Conservation (phyloP, 768 basidiomycete genomes). For the Agrocybe praecox region DNA sequence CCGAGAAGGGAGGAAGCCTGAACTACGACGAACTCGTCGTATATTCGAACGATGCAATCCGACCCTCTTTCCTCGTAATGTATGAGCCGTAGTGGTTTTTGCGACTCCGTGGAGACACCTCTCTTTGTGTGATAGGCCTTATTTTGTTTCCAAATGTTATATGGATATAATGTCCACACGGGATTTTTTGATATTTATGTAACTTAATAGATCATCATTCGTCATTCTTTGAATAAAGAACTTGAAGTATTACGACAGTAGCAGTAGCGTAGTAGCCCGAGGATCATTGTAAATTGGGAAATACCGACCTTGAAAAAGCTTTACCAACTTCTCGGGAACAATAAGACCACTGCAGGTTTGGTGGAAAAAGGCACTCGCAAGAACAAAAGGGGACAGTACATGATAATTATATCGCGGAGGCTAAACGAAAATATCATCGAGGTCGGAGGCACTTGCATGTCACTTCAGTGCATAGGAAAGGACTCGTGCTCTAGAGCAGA, state of each 20-base stretch:
- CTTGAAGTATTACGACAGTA: too few relatives aligned
- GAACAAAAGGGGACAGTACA: too few relatives aligned
- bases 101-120: background rate
- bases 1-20: constrained; percentile 64
- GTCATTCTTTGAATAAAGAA: too few relatives aligned
- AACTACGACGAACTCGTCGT: constrained; percentile 77
- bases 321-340: too few relatives aligned
- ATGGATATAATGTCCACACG: background rate
- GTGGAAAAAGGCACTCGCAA: too few relatives aligned
- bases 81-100: constrained; percentile 49
- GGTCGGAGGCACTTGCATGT: too few relatives aligned
- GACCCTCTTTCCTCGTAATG: constrained; percentile 71
- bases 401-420: too few relatives aligned
- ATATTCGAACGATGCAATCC: constrained; percentile 70
- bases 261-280: too few relatives aligned
- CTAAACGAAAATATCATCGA: too few relatives aligned
- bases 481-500: constrained; percentile 10
- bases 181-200: background rate
- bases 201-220: background rate
- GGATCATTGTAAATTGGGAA: too few relatives aligned
- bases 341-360: too few relatives aligned
- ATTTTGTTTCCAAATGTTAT: background rate
- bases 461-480: constrained; percentile 13
- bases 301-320: too few relatives aligned
- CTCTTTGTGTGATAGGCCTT: background rate